A percentile compares a stretch with the other conserved stretches of the same genome.
These are phyloP conservation scores for Monosporascus ibericus DNA, from an alignment of 2,329 filamentous ascomycete species.

Conservation along the genomic window DNA sequence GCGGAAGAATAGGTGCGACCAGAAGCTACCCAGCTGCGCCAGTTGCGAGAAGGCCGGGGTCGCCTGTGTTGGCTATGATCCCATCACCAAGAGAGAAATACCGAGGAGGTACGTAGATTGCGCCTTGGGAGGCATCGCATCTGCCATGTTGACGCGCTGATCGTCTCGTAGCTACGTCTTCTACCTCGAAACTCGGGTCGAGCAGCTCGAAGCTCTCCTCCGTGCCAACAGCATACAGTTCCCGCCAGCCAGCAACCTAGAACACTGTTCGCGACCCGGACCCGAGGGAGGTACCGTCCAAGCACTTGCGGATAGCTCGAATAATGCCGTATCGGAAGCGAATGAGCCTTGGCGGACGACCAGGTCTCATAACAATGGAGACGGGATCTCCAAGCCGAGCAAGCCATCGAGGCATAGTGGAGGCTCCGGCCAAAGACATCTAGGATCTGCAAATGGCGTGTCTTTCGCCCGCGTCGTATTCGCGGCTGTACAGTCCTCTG, in stretches of 20 bases:
- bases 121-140: not conserved
- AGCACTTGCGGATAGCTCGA: slow-evolving; percentile 28
- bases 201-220: slow-evolving; percentile 75
- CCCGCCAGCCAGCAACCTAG: slow-evolving; percentile 65
- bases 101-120: slow-evolving; percentile 66
- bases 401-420: slow-evolving; percentile 30
- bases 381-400: slow-evolving; percentile 50
- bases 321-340: slow-evolving; percentile 27
- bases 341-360: slow-evolving; percentile 23
- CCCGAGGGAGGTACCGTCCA: slow-evolving; percentile 28
- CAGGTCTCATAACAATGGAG: slow-evolving; percentile 27
- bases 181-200: slow-evolving; percentile 83
- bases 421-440: slow-evolving; percentile 70
- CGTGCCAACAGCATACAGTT: slow-evolving; percentile 63
- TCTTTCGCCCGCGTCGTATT: slow-evolving; percentile 93
- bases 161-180: slow-evolving; percentile 68
- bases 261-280: slow-evolving; percentile 49
- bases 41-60: slow-evolving; percentile 91
- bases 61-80: slow-evolving; percentile 90
- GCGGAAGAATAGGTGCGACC: slow-evolving; percentile 92
- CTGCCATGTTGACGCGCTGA: not conserved
- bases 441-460: slow-evolving; percentile 83
- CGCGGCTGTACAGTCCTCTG: slow-evolving; percentile 75
- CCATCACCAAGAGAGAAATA: slow-evolving; percentile 93
- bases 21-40: slow-evolving; percentile 82